Evolutionary conservation across 805 yeast genomes (phyloP), one percentile per base, ranked within the genome.

Genomic region (Barnettozyma sucrosica): DNA sequence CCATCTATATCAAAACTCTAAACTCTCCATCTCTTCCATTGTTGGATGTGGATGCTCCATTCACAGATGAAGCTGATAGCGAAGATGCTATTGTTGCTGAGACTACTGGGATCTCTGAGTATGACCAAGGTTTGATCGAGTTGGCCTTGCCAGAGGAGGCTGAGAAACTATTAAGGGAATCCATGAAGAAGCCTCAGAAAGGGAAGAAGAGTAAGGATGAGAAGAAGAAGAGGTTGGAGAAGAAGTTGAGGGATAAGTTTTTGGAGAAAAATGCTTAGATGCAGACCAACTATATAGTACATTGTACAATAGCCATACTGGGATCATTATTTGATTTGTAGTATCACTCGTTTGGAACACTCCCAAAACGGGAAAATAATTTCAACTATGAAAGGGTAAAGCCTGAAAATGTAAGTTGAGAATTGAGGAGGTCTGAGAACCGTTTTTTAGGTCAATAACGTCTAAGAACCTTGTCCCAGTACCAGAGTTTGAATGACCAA

Each of bases 21-120:
- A 65, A 67, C 37, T 87, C 96, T 19, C 96, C 97, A 19, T 78
- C 90, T 8, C 71, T 93, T 57, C 98, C 99, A 40, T 71, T 93
- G 50, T 93, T 72, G 67, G 79, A 82, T 61, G 72, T 84, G 41
- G 83, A 84, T 26, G 74, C 62, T 40, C 69, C 67, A 11, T 62
- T 70, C 43, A 67, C 67, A 26, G 70, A 65, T 36, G 65, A 63
- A 23, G 61, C 62, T 16, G 71, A 66, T 36, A 69, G 74, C 50
- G 72, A 73, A 55, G 67, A 81, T 44, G 69, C 85, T 43, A 67
- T 67, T 32, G 69, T 64, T 36, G 64, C 63, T 21, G 61, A 62
- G 19, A 71, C 66, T 36, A 69, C 74, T 50, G 72, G 72, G 53
- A 67, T 81, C 44, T 68, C 86, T 44, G 67, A 72, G 23, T 85